These are phyloP conservation scores for Pythium scleroteichum DNA, from an alignment of 352 stramenopile genomes.

Conservation along the genomic window DNA sequence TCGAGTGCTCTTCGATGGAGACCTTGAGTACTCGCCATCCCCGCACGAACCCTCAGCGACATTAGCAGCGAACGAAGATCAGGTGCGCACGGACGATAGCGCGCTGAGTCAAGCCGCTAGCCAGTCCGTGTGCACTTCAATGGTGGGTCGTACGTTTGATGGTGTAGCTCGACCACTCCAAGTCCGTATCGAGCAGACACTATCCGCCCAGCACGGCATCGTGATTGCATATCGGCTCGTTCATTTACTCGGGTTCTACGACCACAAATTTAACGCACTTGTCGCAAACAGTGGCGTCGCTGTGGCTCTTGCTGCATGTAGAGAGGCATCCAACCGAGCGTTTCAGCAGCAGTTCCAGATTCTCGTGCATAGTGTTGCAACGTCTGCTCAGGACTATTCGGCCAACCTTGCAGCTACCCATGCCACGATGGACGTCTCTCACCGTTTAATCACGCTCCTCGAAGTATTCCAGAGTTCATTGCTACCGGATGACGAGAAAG, in stretches of 20 bases:
- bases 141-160: conserved; percentile 64
- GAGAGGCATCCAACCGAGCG: conserved; percentile 37
- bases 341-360: conserved; percentile 61
- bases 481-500: conserved; percentile 50
- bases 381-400: conserved; percentile 59
- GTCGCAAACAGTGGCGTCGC: conserved; percentile 39
- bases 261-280: conserved; percentile 55
- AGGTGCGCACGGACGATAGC: not conserved
- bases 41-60: not conserved
- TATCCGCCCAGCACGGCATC: conserved; percentile 51
- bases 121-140: conserved; percentile 32
- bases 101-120: no score
- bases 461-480: conserved; percentile 65
- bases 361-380: conserved; percentile 45
- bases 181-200: conserved; percentile 66
- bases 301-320: conserved; percentile 40
- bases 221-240: conserved; percentile 67
- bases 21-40: conserved; percentile 38
- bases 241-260: conserved; percentile 68
- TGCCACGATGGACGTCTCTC: conserved; percentile 52
- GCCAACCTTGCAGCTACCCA: conserved; percentile 60
- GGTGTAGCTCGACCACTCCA: conserved; percentile 59
- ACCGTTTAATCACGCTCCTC: conserved; percentile 55
- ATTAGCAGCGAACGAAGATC: not conserved
- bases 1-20: conserved; percentile 69